A percentile compares a stretch with the other conserved stretches of the same genome.
Evolutionary conservation across 257 asterid species (phyloP).

Genomic region (Forsythia viridissima): DNA sequence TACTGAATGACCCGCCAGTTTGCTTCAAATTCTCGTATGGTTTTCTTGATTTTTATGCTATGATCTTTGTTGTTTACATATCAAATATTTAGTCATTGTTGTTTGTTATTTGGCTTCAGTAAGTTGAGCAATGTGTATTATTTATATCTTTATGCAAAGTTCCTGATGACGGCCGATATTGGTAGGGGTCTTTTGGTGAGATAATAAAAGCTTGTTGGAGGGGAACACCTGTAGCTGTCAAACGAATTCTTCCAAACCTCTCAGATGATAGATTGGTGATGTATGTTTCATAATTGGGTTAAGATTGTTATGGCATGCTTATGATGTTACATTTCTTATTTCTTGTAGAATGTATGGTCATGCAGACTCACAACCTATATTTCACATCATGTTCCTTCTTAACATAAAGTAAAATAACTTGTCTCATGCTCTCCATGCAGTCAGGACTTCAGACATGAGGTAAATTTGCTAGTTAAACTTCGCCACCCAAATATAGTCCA

Average conservation of each 20-base stretch:
- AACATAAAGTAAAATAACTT: constrained; percentile 14
- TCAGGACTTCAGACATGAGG: constrained; percentile 99
- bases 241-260: constrained; percentile 95
- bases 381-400: constrained; percentile 20
- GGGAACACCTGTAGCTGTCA: constrained; percentile 97
- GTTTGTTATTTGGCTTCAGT: background rate
- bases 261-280: constrained; percentile 93
- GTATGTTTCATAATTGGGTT: constrained; percentile 47
- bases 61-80: background rate
- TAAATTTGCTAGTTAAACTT: constrained; percentile 93
- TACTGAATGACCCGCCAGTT: background rate
- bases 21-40: no score
- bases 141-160: constrained; percentile 23
- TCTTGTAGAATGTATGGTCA: background rate
- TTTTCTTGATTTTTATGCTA: background rate
- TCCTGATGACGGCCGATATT: constrained; percentile 39
- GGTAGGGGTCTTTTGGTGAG: constrained; percentile 98
- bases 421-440: constrained; percentile 43
- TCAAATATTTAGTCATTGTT: background rate
- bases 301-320: constrained; percentile 4
- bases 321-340: constrained; percentile 8
- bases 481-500: constrained; percentile 99
- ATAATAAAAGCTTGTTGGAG: constrained; percentile 92
- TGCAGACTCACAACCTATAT: background rate
- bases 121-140: background rate